Evolutionary conservation across 2,329 filamentous ascomycete species (phyloP).

Genomic region (Claviceps pazoutovae): DNA sequence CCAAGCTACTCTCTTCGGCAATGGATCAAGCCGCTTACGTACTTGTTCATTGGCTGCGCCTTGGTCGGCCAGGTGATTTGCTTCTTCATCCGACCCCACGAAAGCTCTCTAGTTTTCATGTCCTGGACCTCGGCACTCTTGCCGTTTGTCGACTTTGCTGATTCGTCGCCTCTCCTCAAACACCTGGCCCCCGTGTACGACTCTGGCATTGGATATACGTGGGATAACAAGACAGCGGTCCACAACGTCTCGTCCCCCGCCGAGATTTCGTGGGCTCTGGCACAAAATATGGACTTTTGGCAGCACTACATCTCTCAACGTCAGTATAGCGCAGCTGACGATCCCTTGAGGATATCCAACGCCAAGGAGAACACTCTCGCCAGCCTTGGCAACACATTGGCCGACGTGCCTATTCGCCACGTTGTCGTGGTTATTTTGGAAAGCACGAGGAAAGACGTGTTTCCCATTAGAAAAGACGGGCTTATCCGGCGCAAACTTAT

Average conservation of each 20-base stretch:
- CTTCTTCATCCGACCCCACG: constrained; percentile 13
- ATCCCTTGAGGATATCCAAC: constrained; percentile 28
- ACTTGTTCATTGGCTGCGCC: constrained; percentile 6
- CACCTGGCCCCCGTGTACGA: constrained; percentile 12
- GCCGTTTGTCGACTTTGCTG: constrained; percentile 20
- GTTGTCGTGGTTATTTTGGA: constrained; percentile 30
- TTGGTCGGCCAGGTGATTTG: constrained; percentile 12
- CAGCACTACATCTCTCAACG: constrained; percentile 15
- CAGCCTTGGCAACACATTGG: constrained; percentile 13
- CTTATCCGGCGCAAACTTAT: constrained; percentile 22
- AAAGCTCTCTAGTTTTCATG: constrained; percentile 19
- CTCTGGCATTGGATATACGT: constrained; percentile 11
- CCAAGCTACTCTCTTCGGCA: not conserved
- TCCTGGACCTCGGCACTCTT: constrained; percentile 21
- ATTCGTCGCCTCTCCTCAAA: constrained; percentile 14
- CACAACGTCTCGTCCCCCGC: constrained; percentile 8
- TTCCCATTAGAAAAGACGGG: constrained; percentile 27
- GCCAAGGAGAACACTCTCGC: constrained; percentile 19
- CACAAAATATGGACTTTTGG: constrained; percentile 11
- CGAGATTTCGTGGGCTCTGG: constrained; percentile 15
- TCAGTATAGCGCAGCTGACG: constrained; percentile 20
- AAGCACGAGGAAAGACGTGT: constrained; percentile 30
- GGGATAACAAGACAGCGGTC: constrained; percentile 18
- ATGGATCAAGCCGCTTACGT: constrained; percentile 3
- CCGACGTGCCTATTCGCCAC: constrained; percentile 25